Evolutionary conservation across 2,329 filamentous ascomycete species (phyloP).

Genomic region (Fusarium acutatum): DNA sequence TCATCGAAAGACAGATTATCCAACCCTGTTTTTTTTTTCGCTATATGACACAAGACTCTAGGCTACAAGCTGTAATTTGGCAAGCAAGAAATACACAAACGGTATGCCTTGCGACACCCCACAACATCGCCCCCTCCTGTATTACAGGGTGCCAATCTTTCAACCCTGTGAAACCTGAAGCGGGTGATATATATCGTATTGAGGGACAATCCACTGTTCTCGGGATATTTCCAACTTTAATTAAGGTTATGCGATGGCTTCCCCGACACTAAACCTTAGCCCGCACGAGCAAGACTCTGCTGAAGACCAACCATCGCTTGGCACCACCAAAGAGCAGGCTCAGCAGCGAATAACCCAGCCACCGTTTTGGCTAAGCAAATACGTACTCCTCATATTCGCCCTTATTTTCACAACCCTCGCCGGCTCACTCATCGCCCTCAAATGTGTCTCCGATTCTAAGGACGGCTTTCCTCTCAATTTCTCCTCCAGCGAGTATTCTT

Average conservation of each 20-base stretch:
- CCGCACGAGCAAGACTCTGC: too few relatives aligned
- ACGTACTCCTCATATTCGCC: neutral
- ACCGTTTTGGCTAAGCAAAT: neutral
- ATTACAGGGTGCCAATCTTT: neutral
- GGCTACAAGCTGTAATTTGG: neutral
- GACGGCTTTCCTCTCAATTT: neutral
- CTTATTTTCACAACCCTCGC: fast-evolving
- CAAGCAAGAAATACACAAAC: neutral
- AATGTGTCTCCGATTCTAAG: fast-evolving
- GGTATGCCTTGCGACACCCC: neutral
- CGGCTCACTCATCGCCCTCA: fast-evolving
- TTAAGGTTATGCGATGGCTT: neutral
- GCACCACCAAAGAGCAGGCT: fast-evolving
- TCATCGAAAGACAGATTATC: fast-evolving
- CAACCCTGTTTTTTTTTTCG: neutral
- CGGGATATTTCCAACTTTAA: neutral
- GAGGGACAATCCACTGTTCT: neutral
- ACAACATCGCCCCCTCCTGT: neutral
- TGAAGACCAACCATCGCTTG: neutral
- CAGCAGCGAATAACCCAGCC: fast-evolving
- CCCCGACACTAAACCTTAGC: neutral
- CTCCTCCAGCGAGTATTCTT: neutral
- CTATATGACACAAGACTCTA: neutral
- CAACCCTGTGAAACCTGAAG: fast-evolving
- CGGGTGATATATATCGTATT: neutral